Percentiles rank a stretch among this genome's conserved stretches.
Evolutionary conservation across 345 rosid species (phyloP).

Genomic region (Leavenworthia alabamica): DNA sequence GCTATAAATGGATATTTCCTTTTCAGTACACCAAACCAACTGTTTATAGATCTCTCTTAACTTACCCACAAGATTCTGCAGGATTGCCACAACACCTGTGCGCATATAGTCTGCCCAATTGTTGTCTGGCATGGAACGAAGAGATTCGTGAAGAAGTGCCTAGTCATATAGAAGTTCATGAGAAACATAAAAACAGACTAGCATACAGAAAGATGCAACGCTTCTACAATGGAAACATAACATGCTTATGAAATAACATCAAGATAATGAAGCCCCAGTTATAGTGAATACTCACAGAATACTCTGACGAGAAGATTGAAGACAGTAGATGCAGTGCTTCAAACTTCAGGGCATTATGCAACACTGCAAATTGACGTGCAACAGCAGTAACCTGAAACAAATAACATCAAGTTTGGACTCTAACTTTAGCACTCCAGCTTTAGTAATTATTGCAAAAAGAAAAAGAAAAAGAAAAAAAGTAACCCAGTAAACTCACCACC

Average conservation of each 20-base stretch:
- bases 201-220: background rate
- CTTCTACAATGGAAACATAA: background rate
- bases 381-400: constrained; percentile 47
- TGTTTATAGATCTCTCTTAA: constrained; percentile 11
- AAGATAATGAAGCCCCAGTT: background rate
- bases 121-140: constrained; percentile 39
- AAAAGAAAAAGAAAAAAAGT: background rate
- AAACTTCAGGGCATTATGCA: constrained; percentile 74
- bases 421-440: background rate
- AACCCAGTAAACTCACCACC: constrained; percentile 48
- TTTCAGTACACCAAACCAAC: background rate
- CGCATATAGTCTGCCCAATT: constrained; percentile 60
- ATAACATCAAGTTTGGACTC: background rate
- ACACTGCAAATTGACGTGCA: constrained; percentile 67
- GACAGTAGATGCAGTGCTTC: constrained; percentile 79
- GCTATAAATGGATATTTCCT: background rate
- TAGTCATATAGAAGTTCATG: constrained; percentile 18
- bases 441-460: background rate
- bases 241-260: background rate
- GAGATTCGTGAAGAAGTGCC: constrained; percentile 55
- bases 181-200: constrained; percentile 4
- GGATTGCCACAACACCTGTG: constrained; percentile 62
- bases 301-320: constrained; percentile 55
- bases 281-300: constrained; percentile 38
- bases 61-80: constrained; percentile 88